Evolutionary conservation across 2,329 filamentous ascomycete species (phyloP).

Genomic region (Emericellopsis cladophorae): DNA sequence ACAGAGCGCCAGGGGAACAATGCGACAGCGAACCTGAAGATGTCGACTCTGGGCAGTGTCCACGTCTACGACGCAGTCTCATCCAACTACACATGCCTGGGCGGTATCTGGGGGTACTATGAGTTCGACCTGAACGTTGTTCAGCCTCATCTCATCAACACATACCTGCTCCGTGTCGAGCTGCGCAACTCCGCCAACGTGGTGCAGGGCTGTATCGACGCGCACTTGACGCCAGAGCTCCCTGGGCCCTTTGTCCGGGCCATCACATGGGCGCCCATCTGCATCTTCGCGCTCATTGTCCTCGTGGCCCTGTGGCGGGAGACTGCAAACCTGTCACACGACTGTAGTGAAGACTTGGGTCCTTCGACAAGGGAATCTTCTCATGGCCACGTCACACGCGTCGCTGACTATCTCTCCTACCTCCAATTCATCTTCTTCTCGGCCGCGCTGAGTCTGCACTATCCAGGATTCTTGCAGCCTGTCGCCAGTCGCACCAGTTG

Average conservation of each 20-base stretch:
- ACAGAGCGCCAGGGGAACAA: no score
- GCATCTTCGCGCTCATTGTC: not conserved
- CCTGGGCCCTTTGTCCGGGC: not conserved
- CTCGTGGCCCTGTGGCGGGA: not conserved
- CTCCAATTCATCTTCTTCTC: conserved; percentile 64
- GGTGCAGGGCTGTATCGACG: not conserved
- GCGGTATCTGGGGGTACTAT: not conserved
- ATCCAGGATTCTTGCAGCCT: conserved; percentile 64
- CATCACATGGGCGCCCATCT: not conserved
- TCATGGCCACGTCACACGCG: not conserved
- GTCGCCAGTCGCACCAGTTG: conserved; percentile 54
- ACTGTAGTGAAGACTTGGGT: not conserved
- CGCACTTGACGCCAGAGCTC: not conserved
- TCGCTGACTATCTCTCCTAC: conserved; percentile 54
- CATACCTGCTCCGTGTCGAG: not conserved
- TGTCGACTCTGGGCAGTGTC: not conserved
- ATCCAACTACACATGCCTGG: not conserved
- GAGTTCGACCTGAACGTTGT: not conserved
- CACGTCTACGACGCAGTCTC: not conserved
- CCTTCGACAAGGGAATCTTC: not conserved
- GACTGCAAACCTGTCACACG: not conserved
- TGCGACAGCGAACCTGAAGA: not conserved
- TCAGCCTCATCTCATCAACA: not conserved
- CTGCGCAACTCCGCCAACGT: not conserved
- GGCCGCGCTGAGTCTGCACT: conserved; percentile 55